Evolutionary conservation across 352 stramenopile genomes (phyloP).

Genomic region (Pythium pectinolyticum): DNA sequence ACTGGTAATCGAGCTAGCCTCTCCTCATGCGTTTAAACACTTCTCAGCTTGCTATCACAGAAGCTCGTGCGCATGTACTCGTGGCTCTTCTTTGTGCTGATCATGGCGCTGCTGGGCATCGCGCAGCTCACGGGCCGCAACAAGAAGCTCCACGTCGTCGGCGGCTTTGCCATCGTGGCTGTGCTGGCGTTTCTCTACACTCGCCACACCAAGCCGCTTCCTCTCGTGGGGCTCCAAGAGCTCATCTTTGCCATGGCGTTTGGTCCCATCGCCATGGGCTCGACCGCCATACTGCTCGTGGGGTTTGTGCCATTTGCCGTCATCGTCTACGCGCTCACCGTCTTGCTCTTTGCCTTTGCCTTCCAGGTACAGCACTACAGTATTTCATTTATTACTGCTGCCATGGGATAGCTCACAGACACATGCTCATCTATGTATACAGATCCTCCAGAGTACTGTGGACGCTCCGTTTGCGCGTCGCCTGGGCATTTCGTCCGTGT

Average conservation of each 20-base stretch:
- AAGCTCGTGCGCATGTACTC: slow-evolving; percentile 77
- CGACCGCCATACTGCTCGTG: slow-evolving; percentile 55
- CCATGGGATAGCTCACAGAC: not conserved
- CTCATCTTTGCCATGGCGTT: slow-evolving; percentile 42
- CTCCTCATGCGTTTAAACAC: not conserved
- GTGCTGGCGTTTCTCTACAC: slow-evolving; percentile 63
- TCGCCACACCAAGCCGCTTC: slow-evolving; percentile 32
- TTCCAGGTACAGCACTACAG: slow-evolving; percentile 35
- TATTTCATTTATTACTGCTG: not conserved
- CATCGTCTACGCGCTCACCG: slow-evolving; percentile 51
- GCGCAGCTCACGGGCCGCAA: slow-evolving; percentile 38
- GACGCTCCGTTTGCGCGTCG: slow-evolving; percentile 72
- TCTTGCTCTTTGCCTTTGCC: slow-evolving; percentile 59
- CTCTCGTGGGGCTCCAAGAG: slow-evolving; percentile 53
- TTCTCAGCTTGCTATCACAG: slow-evolving; percentile 58
- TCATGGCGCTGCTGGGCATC: slow-evolving; percentile 38
- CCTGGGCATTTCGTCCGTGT: slow-evolving; percentile 45
- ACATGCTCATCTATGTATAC: not conserved
- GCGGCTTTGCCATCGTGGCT: slow-evolving; percentile 31
- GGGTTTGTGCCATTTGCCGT: slow-evolving; percentile 42
- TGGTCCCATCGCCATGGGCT: slow-evolving; percentile 57
- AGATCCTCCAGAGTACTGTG: slow-evolving; percentile 67
- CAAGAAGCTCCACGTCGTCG: slow-evolving; percentile 39
- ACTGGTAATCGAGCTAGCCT: slow-evolving; percentile 6
- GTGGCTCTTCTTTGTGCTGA: slow-evolving; percentile 49